These are phyloP conservation scores for Nannochloris sp. DNA, from an alignment of 139 green algal genomes.

Conservation along the genomic window DNA sequence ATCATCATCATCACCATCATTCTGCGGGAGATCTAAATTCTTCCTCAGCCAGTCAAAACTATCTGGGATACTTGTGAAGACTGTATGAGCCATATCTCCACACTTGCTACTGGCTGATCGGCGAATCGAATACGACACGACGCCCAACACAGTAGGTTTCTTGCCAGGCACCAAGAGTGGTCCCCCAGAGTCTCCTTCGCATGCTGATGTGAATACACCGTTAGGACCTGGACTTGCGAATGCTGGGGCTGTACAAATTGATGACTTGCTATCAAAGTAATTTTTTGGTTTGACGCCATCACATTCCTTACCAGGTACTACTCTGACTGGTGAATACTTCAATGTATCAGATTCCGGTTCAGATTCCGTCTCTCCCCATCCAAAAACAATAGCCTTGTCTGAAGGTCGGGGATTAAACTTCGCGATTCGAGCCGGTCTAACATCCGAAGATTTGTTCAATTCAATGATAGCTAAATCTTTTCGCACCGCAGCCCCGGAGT, in stretches of 20 bases:
- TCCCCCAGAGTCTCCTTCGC: constrained; percentile 4
- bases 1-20: too few species aligned
- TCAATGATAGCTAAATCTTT: constrained; percentile 1
- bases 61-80: constrained; percentile 4
- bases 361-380: constrained; percentile 1
- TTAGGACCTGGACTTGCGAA: not conserved
- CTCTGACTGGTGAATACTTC: not conserved
- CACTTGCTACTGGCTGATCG: not conserved
- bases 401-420: not conserved
- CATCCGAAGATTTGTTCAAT: not conserved
- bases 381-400: not conserved
- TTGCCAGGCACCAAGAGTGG: not conserved
- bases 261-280: constrained; percentile 1
- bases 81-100: constrained; percentile 1
- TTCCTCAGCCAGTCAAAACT: too few species aligned
- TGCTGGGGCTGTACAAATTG: constrained; percentile 2
- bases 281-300: not conserved
- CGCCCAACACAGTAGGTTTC: not conserved
- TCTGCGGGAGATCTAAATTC: too few species aligned
- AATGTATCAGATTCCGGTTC: not conserved
- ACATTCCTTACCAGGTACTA: not conserved
- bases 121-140: not conserved
- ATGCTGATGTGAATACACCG: not conserved
- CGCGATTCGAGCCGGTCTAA: not conserved
- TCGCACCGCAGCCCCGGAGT: not conserved